phyloP scores from a whole-genome alignment of 2,329 filamentous ascomycete species.

The Nakataea oryzae region DNA sequence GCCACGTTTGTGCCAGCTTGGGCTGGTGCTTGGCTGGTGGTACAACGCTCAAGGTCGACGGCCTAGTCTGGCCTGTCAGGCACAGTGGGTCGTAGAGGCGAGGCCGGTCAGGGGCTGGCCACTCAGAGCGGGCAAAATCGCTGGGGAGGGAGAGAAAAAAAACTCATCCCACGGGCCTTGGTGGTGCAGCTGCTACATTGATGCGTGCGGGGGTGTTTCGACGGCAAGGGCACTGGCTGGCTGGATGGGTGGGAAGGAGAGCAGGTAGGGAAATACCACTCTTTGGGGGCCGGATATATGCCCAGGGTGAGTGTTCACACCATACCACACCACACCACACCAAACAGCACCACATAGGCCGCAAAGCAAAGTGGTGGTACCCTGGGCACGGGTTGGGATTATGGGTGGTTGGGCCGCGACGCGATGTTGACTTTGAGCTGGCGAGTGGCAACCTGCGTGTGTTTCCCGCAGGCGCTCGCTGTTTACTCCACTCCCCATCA shows the following conservation, averaged over 20 bases:
- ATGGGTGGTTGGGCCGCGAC: not conserved
- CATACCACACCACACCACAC: not conserved
- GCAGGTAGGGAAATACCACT: not conserved
- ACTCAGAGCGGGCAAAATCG: too few relatives aligned
- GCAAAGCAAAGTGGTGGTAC: not conserved
- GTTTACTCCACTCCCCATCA: not conserved
- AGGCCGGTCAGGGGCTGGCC: too few relatives aligned
- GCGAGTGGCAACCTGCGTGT: not conserved
- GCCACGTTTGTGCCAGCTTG: too few relatives aligned
- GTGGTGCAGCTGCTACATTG: not conserved
- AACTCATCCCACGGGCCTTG: not conserved
- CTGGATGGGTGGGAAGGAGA: too few relatives aligned
- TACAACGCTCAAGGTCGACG: too few relatives aligned
- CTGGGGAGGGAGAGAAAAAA: not conserved
- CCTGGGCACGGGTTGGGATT: not conserved
- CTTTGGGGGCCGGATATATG: not conserved
- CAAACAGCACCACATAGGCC: not conserved
- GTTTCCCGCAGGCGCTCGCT: not conserved
- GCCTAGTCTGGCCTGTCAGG: too few relatives aligned
- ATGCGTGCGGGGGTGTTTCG: not conserved
- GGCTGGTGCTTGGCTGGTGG: not conserved
- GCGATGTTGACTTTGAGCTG: not conserved
- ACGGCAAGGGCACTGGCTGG: not conserved
- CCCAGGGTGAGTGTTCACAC: not conserved
- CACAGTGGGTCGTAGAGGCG: too few relatives aligned